Base-by-base conservation (phyloP, 805 yeast genomes). In the Nematodospora valgi region DNA sequence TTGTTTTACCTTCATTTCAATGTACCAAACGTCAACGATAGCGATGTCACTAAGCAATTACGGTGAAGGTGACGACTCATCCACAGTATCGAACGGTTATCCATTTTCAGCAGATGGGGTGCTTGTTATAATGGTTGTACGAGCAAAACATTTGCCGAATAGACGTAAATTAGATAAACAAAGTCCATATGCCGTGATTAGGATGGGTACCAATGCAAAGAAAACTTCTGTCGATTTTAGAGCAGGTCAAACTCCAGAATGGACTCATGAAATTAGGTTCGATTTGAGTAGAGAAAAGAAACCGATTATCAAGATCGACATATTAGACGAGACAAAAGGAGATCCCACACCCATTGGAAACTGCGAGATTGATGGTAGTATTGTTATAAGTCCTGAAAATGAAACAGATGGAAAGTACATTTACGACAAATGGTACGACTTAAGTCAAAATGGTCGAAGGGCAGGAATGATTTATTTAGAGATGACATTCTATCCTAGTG, bases 191-290 rank as follows among this genome's bases (percentile, higher is more conserved):
- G 83, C 88, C 41, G 78, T 91, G 5, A 70, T 86, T 9, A 67
- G 98, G 38, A 70, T 93, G 4, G 91, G 89, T 19, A 86, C 86
- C 40, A 75, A 76, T 48, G 91, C 94, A 7, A 80, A 84, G 44
- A 78, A 82, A 50, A 86, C 97, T 1, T 80, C 78, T 23, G 72
- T 86, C 0, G 79, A 85, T 40, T 73, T 76, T 34, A 65, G 98
- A 46, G 98, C 96, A 1, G 98, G 98, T 2, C 98, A 93, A 54
- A 83, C 86, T 4, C 98, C 98, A 1, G 75, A 69, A 14, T 93
- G 97, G 86, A 80, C 86, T 40, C 79, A 79, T 41, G 87, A 85
- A 44, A 67, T 83, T 38, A 64, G 86, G 46, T 86, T 84, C 51
- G 73, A 73, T 24, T 64, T 86, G 17, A 70, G 79, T 1, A 72